Conservation (phyloP, 2,329 filamentous ascomycete species). For the Penicillium freii region DNA sequence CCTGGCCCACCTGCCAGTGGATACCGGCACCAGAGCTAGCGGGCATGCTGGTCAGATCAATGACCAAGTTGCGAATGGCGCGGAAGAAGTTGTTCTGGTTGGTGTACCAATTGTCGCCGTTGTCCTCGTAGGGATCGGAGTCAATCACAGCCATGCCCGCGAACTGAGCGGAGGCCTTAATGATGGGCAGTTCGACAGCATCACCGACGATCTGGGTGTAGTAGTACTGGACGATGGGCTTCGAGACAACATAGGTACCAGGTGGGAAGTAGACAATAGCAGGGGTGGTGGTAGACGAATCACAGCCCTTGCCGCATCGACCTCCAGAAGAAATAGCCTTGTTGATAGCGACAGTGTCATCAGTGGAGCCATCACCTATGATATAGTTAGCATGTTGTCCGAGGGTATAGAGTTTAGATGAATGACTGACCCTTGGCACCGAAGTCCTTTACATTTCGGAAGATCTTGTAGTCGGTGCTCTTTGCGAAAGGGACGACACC, state of each 20-base stretch:
- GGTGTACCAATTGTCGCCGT: constrained; percentile 70
- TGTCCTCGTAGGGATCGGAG: constrained; percentile 73
- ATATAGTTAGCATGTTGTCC: constrained; percentile 25
- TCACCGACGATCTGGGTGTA: constrained; percentile 93
- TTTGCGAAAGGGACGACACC: constrained; percentile 65
- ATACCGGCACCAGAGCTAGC: constrained; percentile 64
- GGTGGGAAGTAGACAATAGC: constrained; percentile 89
- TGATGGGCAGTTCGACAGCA: constrained; percentile 65
- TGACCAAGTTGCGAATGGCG: constrained; percentile 76
- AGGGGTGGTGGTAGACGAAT: constrained; percentile 78
- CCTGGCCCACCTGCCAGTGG: constrained; percentile 84
- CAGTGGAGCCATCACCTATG: constrained; percentile 63
- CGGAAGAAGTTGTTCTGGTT: constrained; percentile 85
- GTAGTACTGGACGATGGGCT: constrained; percentile 80
- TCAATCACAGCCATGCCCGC: constrained; percentile 86
- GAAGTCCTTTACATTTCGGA: constrained; percentile 73
- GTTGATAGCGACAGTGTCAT: constrained; percentile 90
- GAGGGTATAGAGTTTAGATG: neutral
- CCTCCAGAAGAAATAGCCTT: constrained; percentile 71
- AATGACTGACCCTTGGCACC: constrained; percentile 65
- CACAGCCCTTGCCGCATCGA: constrained; percentile 77
- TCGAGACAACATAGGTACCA: constrained; percentile 79
- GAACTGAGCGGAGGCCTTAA: constrained; percentile 73
- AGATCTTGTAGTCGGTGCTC: constrained; percentile 63
- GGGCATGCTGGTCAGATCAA: constrained; percentile 69